These are phyloP conservation scores for Hydnomerulius pinastri DNA, from an alignment of 768 basidiomycete genomes.

Conservation along the genomic window DNA sequence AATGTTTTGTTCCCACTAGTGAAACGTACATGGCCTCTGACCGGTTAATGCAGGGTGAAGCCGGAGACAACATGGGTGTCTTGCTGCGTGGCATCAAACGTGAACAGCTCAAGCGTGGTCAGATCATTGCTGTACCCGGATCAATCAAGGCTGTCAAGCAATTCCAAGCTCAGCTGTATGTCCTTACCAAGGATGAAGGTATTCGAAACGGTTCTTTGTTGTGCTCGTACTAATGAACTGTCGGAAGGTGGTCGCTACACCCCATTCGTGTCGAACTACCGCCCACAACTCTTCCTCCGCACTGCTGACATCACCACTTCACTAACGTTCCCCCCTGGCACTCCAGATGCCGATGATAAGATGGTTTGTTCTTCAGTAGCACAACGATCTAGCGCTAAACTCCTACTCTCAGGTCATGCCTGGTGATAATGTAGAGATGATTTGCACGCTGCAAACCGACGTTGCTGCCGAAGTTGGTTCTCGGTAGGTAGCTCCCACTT, in stretches of 20 bases:
- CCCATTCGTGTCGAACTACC: slow-evolving; percentile 92
- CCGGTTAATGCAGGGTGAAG: slow-evolving; percentile 66
- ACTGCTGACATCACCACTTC: slow-evolving; percentile 91
- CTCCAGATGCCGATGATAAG: slow-evolving; percentile 78
- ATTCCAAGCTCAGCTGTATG: slow-evolving; percentile 92
- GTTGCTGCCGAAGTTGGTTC: slow-evolving; percentile 89
- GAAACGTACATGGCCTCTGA: slow-evolving; percentile 6
- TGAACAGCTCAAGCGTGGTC: slow-evolving; percentile 92
- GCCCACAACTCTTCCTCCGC: slow-evolving; percentile 93
- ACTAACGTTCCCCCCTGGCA: slow-evolving; percentile 85
- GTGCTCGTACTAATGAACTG: slow-evolving; percentile 17
- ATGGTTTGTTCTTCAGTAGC: slow-evolving; percentile 56
- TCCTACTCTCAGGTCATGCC: slow-evolving; percentile 75
- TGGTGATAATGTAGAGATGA: slow-evolving; percentile 95
- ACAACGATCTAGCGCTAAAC: neutral
- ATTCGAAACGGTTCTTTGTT: slow-evolving; percentile 46
- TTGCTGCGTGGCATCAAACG: slow-evolving; percentile 96
- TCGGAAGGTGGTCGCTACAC: slow-evolving; percentile 71
- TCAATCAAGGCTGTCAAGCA: slow-evolving; percentile 93
- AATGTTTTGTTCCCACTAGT: slow-evolving; percentile 13
- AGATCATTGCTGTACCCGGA: slow-evolving; percentile 86
- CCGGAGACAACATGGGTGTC: slow-evolving; percentile 99
- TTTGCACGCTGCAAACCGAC: slow-evolving; percentile 79
- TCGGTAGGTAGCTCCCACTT: slow-evolving; percentile 44
- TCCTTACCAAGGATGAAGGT: slow-evolving; percentile 41